These are phyloP conservation scores for Metschnikowia bowlesiae DNA, from an alignment of 805 yeast species.

Conservation along the genomic window DNA sequence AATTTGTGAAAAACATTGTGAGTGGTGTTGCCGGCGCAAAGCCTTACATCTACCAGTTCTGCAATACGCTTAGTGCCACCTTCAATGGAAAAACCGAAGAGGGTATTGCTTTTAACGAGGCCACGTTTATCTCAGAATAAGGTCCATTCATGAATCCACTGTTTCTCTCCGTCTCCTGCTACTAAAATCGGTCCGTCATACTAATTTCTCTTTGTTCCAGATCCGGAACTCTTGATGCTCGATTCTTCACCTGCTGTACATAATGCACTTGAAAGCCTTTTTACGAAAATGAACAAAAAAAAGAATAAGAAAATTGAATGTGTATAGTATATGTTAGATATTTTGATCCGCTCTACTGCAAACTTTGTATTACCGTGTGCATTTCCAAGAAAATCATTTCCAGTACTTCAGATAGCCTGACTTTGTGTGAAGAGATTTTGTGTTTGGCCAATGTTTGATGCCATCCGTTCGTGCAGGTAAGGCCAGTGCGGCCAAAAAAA, in stretches of 20 bases:
- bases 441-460: too few species aligned
- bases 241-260: not conserved
- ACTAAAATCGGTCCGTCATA: not conserved
- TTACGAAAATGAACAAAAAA: not conserved
- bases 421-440: too few species aligned
- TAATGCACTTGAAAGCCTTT: not conserved
- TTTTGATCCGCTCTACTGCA: too few species aligned
- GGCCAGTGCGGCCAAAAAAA: too few species aligned
- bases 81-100: constrained; percentile 43
- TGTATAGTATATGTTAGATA: not conserved
- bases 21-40: constrained; percentile 93
- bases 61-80: constrained; percentile 55
- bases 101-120: constrained; percentile 73
- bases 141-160: not conserved
- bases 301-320: not conserved
- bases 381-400: too few species aligned
- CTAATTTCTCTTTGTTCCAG: not conserved
- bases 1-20: constrained; percentile 87
- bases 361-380: too few species aligned
- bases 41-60: constrained; percentile 94
- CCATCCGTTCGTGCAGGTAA: too few species aligned
- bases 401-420: too few species aligned
- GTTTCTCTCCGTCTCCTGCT: not conserved
- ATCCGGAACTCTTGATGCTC: not conserved
- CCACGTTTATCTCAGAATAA: constrained; percentile 64